A percentile compares a stretch with the other conserved stretches of the same genome.
These are phyloP conservation scores for Halophytophthora polymorphica DNA, from an alignment of 352 stramenopile species.

Conservation along the genomic window DNA sequence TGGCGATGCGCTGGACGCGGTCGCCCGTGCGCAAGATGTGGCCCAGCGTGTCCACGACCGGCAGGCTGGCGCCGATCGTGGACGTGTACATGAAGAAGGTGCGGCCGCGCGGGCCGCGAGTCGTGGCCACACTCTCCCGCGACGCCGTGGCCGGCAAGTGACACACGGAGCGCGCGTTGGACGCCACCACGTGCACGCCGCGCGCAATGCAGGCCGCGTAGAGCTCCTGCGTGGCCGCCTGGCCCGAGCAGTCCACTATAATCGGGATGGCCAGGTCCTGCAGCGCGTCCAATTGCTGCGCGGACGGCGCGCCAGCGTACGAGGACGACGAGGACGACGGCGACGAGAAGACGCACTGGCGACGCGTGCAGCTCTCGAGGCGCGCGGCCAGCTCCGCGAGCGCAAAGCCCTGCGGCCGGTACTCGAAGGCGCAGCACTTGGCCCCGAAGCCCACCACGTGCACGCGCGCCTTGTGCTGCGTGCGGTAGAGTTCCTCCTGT, in stretches of 20 bases:
- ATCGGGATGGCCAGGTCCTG: slow-evolving; percentile 74
- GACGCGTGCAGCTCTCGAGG: slow-evolving; percentile 40
- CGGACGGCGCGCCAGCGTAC: slow-evolving; percentile 41
- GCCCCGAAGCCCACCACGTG: slow-evolving; percentile 72
- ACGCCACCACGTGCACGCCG: slow-evolving; percentile 70
- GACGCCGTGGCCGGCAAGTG: slow-evolving; percentile 49
- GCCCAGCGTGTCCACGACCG: slow-evolving; percentile 69
- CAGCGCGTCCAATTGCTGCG: slow-evolving; percentile 50
- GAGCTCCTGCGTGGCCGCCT: slow-evolving; percentile 44
- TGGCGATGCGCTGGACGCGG: slow-evolving; percentile 51
- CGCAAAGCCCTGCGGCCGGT: slow-evolving; percentile 50
- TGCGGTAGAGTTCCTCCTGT: slow-evolving; percentile 56
- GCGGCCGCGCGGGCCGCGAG: slow-evolving; percentile 31
- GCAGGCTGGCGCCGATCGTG: slow-evolving; percentile 66
- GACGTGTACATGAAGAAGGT: slow-evolving; percentile 83
- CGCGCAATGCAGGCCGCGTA: slow-evolving; percentile 63
- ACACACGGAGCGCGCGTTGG: slow-evolving; percentile 60
- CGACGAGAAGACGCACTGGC: slow-evolving; percentile 24
- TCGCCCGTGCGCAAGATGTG: slow-evolving; percentile 76
- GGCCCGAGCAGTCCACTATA: slow-evolving; percentile 69
- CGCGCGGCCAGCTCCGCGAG: slow-evolving; percentile 42
- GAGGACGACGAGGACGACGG: slow-evolving; percentile 5
- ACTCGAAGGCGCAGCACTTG: slow-evolving; percentile 57
- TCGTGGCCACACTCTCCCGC: slow-evolving; percentile 54
- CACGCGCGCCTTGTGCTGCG: slow-evolving; percentile 65